A percentile compares a stretch with the other conserved stretches of the same genome.
Conservation (phyloP, 2,329 filamentous ascomycete species). For the Neofusicoccum ribis region DNA sequence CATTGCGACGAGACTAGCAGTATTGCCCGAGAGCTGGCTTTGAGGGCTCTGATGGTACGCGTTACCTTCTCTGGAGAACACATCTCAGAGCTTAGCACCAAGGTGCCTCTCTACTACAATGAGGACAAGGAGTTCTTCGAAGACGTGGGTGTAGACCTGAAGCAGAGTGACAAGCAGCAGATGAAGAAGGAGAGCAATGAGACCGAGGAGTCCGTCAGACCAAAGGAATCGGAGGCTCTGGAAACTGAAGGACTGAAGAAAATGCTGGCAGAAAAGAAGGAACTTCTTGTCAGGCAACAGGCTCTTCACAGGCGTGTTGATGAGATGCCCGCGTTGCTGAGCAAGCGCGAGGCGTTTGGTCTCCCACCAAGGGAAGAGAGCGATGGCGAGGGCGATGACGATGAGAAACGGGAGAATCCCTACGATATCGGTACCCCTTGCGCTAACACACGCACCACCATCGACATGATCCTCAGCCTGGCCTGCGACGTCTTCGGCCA, state of each 20-base stretch:
- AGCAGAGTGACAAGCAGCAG: background rate
- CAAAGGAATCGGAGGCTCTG: background rate
- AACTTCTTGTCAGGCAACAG: background rate
- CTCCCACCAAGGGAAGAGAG: background rate
- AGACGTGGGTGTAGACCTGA: background rate
- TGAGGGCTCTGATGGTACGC: conserved; percentile 67
- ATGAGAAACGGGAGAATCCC: conserved; percentile 6
- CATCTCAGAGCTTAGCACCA: conserved; percentile 31
- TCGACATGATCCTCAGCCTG: conserved; percentile 90
- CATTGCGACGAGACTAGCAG: conserved; percentile 43
- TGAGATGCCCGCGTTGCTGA: background rate
- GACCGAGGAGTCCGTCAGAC: background rate
- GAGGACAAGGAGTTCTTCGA: conserved; percentile 27
- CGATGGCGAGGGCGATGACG: background rate
- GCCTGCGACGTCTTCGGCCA: conserved; percentile 89
- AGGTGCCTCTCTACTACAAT: conserved; percentile 25
- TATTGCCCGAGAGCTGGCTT: conserved; percentile 71
- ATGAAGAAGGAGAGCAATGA: background rate
- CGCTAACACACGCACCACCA: conserved; percentile 59
- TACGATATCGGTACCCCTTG: background rate
- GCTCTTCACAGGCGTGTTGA: background rate
- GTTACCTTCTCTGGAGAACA: conserved; percentile 43
- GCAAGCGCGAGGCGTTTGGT: conserved; percentile 6
- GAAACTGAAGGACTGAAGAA: background rate
- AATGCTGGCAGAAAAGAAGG: background rate